Base-by-base conservation (phyloP, 129 eudicot genomes). In the Apium graveolens region DNA sequence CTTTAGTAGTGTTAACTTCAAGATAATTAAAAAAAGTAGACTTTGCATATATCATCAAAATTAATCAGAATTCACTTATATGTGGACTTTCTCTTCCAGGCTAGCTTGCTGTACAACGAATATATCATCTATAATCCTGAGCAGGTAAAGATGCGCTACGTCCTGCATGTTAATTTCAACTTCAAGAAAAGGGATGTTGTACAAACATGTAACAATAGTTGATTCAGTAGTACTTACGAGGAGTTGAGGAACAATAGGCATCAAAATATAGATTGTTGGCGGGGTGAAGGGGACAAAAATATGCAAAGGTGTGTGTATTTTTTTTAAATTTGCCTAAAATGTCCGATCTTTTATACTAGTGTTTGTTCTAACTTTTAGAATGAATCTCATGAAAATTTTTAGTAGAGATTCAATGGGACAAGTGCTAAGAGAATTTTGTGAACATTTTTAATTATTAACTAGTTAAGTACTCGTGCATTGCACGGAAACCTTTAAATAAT, bases 131-230 rank as follows among this genome's bases (percentile, higher is more conserved):
- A 95, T 93, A 92, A 92, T 71, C 95, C 90, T 73, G 97, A 95
- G 73, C 99, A 95, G 86, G 92, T 92, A 45, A 86, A 91, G 83
- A 95, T 95, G 99, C 99, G 99, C 16, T 95, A 95, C 74, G 69
- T 95, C 69, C 81, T 95, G 76, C 99, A 90, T 71, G 96, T 95
- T 16, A 79, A 85, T 78, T 95, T 95, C 85, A 88, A 80, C 70
- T 90, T 75, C 84, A 83, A 82, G 75, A 71, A n/a, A n/a, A n/a
- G n/a, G n/a, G n/a, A n/a, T n/a, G n/a, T n/a, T n/a, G n/a, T n/a
- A n/a, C n/a, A n/a, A n/a, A n/a, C n/a, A n/a, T n/a, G n/a, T n/a
- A n/a, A n/a, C n/a, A n/a, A n/a, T n/a, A n/a, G n/a, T n/a, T n/a
- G n/a, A n/a, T n/a, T n/a, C n/a, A n/a, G n/a, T n/a, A n/a, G n/a